A percentile compares a stretch with the other conserved stretches of the same genome.
phyloP scores from a whole-genome alignment of 352 stramenopile genomes.

The Pythium oligandrum region DNA sequence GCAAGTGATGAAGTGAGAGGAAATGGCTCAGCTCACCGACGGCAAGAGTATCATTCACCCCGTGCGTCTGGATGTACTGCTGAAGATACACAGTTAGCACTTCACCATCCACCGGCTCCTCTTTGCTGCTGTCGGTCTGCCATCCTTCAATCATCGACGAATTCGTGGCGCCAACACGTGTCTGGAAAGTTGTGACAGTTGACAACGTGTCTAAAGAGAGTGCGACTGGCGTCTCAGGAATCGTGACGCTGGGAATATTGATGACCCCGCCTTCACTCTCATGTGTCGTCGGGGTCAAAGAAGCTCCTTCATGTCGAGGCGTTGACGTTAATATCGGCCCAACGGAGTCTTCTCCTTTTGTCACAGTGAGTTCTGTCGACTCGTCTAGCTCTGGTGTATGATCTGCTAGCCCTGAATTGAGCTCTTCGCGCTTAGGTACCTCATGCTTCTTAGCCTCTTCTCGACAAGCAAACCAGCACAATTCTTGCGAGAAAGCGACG shows the following conservation, averaged over 20 bases:
- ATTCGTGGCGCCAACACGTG: not conserved
- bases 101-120: slow-evolving; percentile 20
- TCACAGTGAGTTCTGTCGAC: no score
- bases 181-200: slow-evolving; percentile 11
- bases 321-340: no score
- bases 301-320: no score
- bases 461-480: slow-evolving; percentile 19
- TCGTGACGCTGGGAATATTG: slow-evolving; percentile 21
- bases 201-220: slow-evolving; percentile 10
- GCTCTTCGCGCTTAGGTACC: no score
- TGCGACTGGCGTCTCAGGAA: slow-evolving; percentile 3
- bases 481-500: slow-evolving; percentile 30
- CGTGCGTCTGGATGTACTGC: slow-evolving; percentile 34
- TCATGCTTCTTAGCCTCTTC: no score
- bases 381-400: no score
- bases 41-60: slow-evolving; percentile 30
- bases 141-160: slow-evolving; percentile 13
- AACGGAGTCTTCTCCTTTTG: no score
- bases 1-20: slow-evolving; percentile 29
- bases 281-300: not conserved
- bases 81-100: slow-evolving; percentile 29
- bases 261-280: slow-evolving; percentile 6
- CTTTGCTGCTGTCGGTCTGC: slow-evolving; percentile 11
- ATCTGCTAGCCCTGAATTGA: no score
- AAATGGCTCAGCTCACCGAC: slow-evolving; percentile 35